Percentiles rank a stretch among this genome's conserved stretches.
These are phyloP conservation scores for Vitis hybrid DNA, from an alignment of 177 flowering plant genomes.

Conservation along the genomic window DNA sequence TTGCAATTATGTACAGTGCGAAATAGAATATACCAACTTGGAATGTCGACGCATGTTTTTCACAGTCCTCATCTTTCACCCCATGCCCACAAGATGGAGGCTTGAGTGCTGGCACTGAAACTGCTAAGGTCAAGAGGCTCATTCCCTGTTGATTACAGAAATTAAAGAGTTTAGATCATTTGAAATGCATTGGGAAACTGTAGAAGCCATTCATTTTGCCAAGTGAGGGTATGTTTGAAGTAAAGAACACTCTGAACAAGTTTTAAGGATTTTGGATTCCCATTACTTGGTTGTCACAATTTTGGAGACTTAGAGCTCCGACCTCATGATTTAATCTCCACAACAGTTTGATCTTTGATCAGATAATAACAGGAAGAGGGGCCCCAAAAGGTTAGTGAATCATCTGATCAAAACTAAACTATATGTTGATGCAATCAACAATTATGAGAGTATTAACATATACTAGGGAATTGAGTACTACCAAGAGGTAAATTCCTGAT, in stretches of 20 bases:
- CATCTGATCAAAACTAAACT: too few relatives aligned
- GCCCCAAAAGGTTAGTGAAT: too few relatives aligned
- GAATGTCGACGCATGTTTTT: slow-evolving; percentile 31
- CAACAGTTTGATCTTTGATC: too few relatives aligned
- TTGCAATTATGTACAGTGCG: slow-evolving; percentile 50
- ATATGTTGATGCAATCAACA: too few relatives aligned
- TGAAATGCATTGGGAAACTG: neutral
- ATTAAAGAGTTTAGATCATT: too few relatives aligned
- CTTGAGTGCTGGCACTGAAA: slow-evolving; percentile 38
- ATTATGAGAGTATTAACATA: neutral
- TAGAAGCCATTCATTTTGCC: neutral
- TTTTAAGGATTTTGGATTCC: too few relatives aligned
- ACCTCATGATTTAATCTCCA: too few relatives aligned
- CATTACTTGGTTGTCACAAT: too few relatives aligned
- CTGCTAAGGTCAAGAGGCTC: slow-evolving; percentile 51
- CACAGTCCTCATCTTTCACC: slow-evolving; percentile 17
- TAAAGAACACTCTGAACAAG: too few relatives aligned
- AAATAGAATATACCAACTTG: slow-evolving; percentile 47
- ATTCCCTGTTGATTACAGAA: slow-evolving; percentile 48
- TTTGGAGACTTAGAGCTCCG: too few relatives aligned
- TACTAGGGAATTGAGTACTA: slow-evolving; percentile 16
- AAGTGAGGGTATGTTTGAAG: too few relatives aligned
- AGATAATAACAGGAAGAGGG: too few relatives aligned
- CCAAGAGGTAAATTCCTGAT: slow-evolving; percentile 46
- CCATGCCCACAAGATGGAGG: slow-evolving; percentile 42